Evolutionary conservation across 2,329 filamentous ascomycete genomes (phyloP), one percentile per base, ranked within the genome.

Genomic region (Rhinocladiella similis): DNA sequence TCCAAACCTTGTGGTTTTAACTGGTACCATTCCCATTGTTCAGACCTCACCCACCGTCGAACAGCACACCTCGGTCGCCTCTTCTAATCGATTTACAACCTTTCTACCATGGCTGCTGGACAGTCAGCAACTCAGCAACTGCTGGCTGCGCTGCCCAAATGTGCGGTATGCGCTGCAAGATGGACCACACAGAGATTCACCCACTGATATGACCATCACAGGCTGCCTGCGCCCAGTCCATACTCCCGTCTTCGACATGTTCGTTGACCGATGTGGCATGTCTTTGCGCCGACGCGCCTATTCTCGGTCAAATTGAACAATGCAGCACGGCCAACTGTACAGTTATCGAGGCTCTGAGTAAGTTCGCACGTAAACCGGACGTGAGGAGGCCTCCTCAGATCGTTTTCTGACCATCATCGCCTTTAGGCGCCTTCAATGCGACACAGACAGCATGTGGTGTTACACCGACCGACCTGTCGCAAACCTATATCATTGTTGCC

Each of bases 301-400:
- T 70, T 50, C 62, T 67, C 58, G 54, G 42, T 12, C 50, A 61
- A 35, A 61, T 64, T 10, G 58, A 55, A n/a, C 55, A 53, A 22
- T 71, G 68, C 53, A 69, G 65, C 53, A 49, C 65, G 5, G 64
- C 55, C 46, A 69, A 68, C 22, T 71, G 69, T 49, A 64, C 67
- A 4, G 64, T 70, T 7, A 56, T 69, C 19, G 64, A 69, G 2
- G 57, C 62, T 29, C 50, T 70, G 22, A 53, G 60, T 62, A 47
- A 60, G 45, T 22, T 50, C 25, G 27, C 43, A 20, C 18, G 25
- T 14, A 22, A 16, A 29, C 18, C n/a, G 38, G 38, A 41, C 6
- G 16, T 19, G n/a, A 41, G 38, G 5, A 41, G 29, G 29, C 6
- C 10, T 7, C 6, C 29, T 12, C 10, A 9, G 29, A 43, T 47